A percentile compares a stretch with the other conserved stretches of the same genome.
Evolutionary conservation across 2,329 filamentous ascomycete genomes (phyloP).

Genomic region (Pseudogymnoascus sp.): DNA sequence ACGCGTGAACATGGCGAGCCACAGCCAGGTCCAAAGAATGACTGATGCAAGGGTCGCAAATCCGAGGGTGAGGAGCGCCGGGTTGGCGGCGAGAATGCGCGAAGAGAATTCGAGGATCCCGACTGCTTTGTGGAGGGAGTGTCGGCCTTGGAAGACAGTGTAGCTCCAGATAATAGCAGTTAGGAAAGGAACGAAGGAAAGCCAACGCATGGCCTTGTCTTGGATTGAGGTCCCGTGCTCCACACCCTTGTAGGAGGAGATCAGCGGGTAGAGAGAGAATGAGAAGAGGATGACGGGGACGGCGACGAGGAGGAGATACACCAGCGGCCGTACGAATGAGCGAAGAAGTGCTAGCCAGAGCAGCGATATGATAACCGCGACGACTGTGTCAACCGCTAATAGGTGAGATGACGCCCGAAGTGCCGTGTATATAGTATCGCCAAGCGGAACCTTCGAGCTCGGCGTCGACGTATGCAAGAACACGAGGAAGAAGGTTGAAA

Average conservation of each 20-base stretch:
- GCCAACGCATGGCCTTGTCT: slow-evolving; percentile 82
- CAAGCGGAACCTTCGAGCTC: slow-evolving; percentile 61
- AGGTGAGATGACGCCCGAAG: slow-evolving; percentile 82
- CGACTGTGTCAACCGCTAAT: slow-evolving; percentile 80
- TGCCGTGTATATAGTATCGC: slow-evolving; percentile 90
- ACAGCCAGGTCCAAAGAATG: slow-evolving; percentile 88
- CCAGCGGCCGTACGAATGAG: slow-evolving; percentile 79
- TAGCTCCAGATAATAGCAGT: slow-evolving; percentile 75
- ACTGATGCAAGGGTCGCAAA: slow-evolving; percentile 68
- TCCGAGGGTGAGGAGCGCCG: slow-evolving; percentile 75
- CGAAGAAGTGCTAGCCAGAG: slow-evolving; percentile 84
- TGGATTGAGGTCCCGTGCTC: slow-evolving; percentile 73
- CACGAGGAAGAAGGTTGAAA: slow-evolving; percentile 83
- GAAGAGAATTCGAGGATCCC: slow-evolving; percentile 89
- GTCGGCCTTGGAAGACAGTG: slow-evolving; percentile 71
- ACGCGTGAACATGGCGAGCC: slow-evolving; percentile 93
- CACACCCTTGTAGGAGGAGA: slow-evolving; percentile 76
- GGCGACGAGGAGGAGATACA: slow-evolving; percentile 71
- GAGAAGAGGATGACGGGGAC: slow-evolving; percentile 82
- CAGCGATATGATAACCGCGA: slow-evolving; percentile 81
- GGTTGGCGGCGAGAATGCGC: slow-evolving; percentile 76
- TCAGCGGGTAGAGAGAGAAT: slow-evolving; percentile 84
- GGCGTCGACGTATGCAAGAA: slow-evolving; percentile 80
- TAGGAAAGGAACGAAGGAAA: slow-evolving; percentile 67
- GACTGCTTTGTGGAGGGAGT: slow-evolving; percentile 74